Base-by-base conservation (phyloP, 352 stramenopile genomes). In the Phytophthora ohioensis region DNA sequence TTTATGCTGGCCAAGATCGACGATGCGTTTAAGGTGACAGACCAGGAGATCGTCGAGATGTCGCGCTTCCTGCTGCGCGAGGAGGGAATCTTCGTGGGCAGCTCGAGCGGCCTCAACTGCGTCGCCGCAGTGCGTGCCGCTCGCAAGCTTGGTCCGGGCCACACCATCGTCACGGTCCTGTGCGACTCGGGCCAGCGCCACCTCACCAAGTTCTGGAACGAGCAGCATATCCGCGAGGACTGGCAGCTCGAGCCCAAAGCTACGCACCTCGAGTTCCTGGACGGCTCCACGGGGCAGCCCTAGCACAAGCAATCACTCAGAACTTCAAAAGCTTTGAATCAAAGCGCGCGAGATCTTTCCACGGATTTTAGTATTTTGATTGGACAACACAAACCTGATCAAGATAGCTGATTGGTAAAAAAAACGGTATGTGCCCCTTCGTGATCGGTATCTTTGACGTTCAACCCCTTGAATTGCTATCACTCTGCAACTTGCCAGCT, bases 1-100 rank as follows among this genome's bases (percentile, higher is more conserved):
- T 99, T 99, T 71, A 62, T 87, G 30, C 80, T 90, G 9, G 97
- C 96, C 10, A 80, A 92, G 35, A 90, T 97, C 55, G 92, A 98
- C 67, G 88, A 94, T 65, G 92, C 91, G 8, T 90, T 95, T 75
- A 78, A 81, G 55, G 94, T 99, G 45, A 88, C 85, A 2, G 97
- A 99, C 86, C 85, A 99, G 69, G 95, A 99, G 74, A 97, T 97
- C 8, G 91, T 99, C 4, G 89, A 98, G 61, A 99, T 99, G 97
- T 97, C 97, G 38, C 97, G 98, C 66, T 99, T 96, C 74, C 71
- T 99, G 13, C 78, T 99, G 39, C 82, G 81, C 31, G 87, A 98
- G 31, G 98, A 99, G 76, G 98, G 98, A 0, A 78, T 99, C 57
- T 99, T 99, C 74, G 96, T 98, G 66, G 97, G 97, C 57, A 94